A percentile compares a stretch with the other conserved stretches of the same genome.
Evolutionary conservation across 257 asterid genomes (phyloP).

Genomic region (Nicotiana noctiflora): DNA sequence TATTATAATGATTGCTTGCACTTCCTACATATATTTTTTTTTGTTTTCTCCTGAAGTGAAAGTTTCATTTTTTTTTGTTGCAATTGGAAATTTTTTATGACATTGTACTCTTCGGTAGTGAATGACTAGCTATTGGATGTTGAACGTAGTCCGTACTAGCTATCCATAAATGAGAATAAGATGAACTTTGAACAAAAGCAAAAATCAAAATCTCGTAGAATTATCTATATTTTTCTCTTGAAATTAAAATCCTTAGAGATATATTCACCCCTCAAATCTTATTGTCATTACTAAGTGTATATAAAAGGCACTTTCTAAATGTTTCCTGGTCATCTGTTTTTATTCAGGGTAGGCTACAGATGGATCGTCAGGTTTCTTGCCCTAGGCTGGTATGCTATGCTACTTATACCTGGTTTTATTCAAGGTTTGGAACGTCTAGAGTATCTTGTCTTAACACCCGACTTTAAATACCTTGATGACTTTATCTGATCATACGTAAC

Average conservation of each 20-base stretch:
- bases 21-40: background rate
- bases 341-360: conserved; percentile 88
- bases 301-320: background rate
- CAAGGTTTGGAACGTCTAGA: conserved; percentile 52
- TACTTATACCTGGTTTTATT: conserved; percentile 83
- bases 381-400: conserved; percentile 77
- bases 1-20: background rate
- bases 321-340: conserved; percentile 31
- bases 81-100: background rate
- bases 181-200: background rate
- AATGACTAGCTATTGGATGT: background rate
- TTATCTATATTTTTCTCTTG: background rate
- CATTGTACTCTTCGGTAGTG: background rate
- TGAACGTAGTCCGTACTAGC: background rate
- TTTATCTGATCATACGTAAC: background rate
- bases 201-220: background rate
- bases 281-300: background rate
- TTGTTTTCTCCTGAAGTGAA: background rate
- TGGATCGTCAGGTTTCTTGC: conserved; percentile 84
- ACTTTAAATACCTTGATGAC: background rate
- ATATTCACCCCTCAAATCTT: background rate
- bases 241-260: background rate
- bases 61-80: background rate
- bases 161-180: background rate
- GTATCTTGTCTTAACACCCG: background rate